Base-by-base conservation (phyloP, 352 stramenopile genomes). In the Phytophthora fragariae region DNA sequence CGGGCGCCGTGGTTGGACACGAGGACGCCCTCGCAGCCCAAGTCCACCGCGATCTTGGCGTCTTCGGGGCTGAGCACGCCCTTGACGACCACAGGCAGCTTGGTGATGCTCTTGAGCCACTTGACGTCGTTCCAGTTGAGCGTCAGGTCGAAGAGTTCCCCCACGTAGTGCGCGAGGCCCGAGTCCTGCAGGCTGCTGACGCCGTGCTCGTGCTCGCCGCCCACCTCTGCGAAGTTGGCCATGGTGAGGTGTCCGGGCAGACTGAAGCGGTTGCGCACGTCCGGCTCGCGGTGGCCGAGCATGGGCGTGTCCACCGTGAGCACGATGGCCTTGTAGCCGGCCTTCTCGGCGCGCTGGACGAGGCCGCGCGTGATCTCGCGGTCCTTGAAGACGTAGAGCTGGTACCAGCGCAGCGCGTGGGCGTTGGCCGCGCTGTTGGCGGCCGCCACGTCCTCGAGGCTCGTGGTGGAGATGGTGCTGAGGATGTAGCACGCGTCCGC, bases 351-450 rank as follows among this genome's bases (percentile, higher is more conserved):
- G 39, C 92, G 82, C 31, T 81, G 58, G 41, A 99, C 88, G 12
- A 99, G 94, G 47, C 97, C 88, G 39, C 89, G 92, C 9, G 98
- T 98, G 49, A 98, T 86, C 65, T 98, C 86, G 37, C 87, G 83
- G 81, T 94, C 85, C 58, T 97, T 97, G 84, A 98, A 99, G n/a
- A 99, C 95, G 77, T 99, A 99, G 39, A 99, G 85, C 72, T 99
- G 97, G 75, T 97, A 99, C 71, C 97, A 97, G 63, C 97, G 96
- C 15, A 98, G 83, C 9, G 94, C 93, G 55, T 92, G 60, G 6
- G 82, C 78, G 58, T 91, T 92, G 8, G 84, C 90, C 52, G 76
- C 65, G n/a, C 72, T 80, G 47, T 88, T 92, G 5, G 84, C 90
- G 41, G 75, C 66, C 1, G 81, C 84, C 5, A 91, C 84, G 12